Conservation (phyloP, 441 rosid genomes). For the Adansonia grandidieri region DNA sequence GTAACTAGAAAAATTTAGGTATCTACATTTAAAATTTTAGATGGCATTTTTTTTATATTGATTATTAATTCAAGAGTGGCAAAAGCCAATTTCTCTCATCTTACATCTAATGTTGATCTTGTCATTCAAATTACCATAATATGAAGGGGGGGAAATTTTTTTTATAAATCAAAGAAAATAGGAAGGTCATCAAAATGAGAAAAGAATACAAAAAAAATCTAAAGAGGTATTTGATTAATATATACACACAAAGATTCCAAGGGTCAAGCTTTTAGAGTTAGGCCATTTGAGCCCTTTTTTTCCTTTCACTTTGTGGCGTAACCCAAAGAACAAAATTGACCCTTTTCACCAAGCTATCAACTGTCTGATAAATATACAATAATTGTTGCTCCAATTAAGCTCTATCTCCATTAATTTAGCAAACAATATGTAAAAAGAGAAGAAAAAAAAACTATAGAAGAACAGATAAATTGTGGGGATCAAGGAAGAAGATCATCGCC, state of each 20-base stretch:
- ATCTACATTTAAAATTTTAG: not conserved
- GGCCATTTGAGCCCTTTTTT: not conserved
- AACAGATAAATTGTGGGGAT: not conserved
- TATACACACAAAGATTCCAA: constrained; percentile 13
- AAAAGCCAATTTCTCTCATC: not conserved
- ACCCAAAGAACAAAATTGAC: constrained; percentile 29
- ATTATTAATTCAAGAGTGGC: not conserved
- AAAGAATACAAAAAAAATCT: not conserved
- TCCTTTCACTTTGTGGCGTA: not conserved
- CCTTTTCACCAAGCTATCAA: not conserved
- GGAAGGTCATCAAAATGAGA: not conserved
- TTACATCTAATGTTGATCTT: not conserved
- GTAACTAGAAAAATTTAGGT: not conserved
- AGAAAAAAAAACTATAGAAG: not conserved
- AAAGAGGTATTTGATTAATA: constrained; percentile 1
- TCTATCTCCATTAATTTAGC: constrained; percentile 2
- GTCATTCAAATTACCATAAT: no score
- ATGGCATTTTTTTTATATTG: not conserved
- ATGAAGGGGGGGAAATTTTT: no score
- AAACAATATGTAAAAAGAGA: not conserved
- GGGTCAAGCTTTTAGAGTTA: constrained; percentile 9
- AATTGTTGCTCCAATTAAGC: not conserved
- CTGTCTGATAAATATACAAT: not conserved
- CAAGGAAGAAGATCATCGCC: constrained; percentile 71
- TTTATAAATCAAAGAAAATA: not conserved